Base-by-base conservation (phyloP, 352 stramenopile genomes). In the Phytophthora agathidicida region DNA sequence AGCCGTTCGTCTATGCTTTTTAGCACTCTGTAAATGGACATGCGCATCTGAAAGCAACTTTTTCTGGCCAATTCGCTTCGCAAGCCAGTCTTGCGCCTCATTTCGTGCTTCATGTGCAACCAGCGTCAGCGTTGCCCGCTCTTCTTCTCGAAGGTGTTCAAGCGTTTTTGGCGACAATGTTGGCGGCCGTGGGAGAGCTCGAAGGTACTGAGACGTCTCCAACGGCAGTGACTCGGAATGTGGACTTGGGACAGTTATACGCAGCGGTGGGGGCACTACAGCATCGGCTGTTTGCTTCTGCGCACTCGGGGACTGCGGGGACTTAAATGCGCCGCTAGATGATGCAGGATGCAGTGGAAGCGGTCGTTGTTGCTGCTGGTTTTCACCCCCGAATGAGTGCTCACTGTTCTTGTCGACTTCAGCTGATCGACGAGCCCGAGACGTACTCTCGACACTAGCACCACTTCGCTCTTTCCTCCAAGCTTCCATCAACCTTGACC, bases 21-120 rank as follows among this genome's bases (percentile, higher is more conserved):
- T 62, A 19, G 48, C 50, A 22, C 71, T 71, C 35, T 91, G 80
- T 9, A 87, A 43, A 32, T 86, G 77, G 6, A 72, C 73, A 36
- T 80, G 71, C 0, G 83, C 76, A 51, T 93, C 83, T 3, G 77
- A 87, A 1, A 93, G 47, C 10, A 93, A 53, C 38, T 91, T 91
- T 58, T 89, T 89, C 49, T 91, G 78, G 7, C 84, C 82, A 39
- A 84, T 86, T 17, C 82, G 76, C 32, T 94, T 92, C 4, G 71
- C 68, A 9, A 94, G 66, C 84, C 82, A 94, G 28, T 84, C 78
- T 22, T 81, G 71, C 4, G 80, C 84, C 24, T 92, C 82, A 9
- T 57, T 64, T 7, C 79, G 75, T 9, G 84, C 82, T 55, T 94
- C 78, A 7, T 89, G 68, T 7, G 80, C 82, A 17, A 94, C 80